Percentiles rank a stretch among this genome's conserved stretches.
Evolutionary conservation across 805 yeast species (phyloP).

Genomic region (Saturnispora diversa): DNA sequence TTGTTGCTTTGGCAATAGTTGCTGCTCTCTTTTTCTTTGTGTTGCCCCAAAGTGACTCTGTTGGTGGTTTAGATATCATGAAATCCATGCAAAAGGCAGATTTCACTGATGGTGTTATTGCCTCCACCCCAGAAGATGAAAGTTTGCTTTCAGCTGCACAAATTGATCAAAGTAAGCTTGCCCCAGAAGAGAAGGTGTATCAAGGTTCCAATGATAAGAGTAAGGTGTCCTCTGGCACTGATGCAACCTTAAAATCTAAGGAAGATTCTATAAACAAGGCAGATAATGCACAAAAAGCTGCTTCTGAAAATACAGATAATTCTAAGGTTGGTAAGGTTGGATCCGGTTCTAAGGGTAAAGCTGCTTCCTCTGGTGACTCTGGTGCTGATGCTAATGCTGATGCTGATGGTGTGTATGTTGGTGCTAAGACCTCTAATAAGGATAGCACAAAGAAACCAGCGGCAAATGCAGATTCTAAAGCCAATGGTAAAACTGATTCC

Average conservation of each 20-base stretch:
- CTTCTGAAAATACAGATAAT: constrained; percentile 1
- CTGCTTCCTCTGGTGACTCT: too few relatives aligned
- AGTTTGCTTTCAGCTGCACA: constrained; percentile 15
- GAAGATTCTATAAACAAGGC: constrained; percentile 10
- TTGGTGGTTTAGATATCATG: background rate
- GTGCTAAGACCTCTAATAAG: background rate
- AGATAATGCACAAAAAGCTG: constrained; percentile 4
- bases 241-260: constrained; percentile 15
- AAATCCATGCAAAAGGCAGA: constrained; percentile 10
- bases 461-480: background rate
- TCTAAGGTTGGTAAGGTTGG: background rate
- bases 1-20: constrained; percentile 12
- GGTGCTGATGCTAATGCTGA: background rate
- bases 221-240: constrained; percentile 13
- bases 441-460: background rate
- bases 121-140: constrained; percentile 8
- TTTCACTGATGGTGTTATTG: constrained; percentile 8
- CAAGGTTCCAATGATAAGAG: constrained; percentile 9
- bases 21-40: constrained; percentile 7
- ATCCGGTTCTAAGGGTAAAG: too few relatives aligned
- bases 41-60: background rate
- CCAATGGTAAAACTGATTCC: background rate
- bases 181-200: constrained; percentile 9
- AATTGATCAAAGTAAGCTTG: constrained; percentile 14
- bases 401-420: constrained; percentile 2